Evolutionary conservation across 345 rosid genomes (phyloP), one percentile per base, ranked within the genome.

Genomic region (Moricandia arvensis): DNA sequence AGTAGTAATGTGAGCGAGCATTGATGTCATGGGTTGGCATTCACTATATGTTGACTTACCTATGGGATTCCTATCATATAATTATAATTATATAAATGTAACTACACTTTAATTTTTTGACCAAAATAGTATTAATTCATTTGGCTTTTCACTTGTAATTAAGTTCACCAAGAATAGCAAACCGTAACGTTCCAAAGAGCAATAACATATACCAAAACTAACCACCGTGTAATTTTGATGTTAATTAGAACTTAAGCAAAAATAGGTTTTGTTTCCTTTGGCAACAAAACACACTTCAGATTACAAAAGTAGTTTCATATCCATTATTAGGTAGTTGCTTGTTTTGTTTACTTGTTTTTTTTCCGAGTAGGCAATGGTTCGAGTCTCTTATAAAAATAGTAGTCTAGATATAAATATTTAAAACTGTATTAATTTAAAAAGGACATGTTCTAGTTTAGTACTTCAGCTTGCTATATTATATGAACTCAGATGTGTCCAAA

Each of bases 1-100:
- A 72, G 68, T 27, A 29, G 74, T 17, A 59, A 78, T 31, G 71
- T 4, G 59, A 21, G n/a, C n/a, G 24, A 18, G 69, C 74, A 78
- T 67, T 73, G 69, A 66, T 72, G 76, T 72, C 68, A 72, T 78
- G 72, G 53, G 77, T 59, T 78, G 81, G 81, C 81, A 78, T 68
- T 66, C 77, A 59, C 73, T 78, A 73, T 41, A 30, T 53, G 30
- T 61, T 60, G 73, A 67, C 74, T 72, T 61, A 67, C 17, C 68
- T 47, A 51, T 72, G 57, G 4, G 61, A 34, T 18, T 71, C 61
- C n/a, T 41, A 37, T 5, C 27, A 63, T 12, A 62, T 27, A 53
- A 51, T 59, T 51, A 8, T 12, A 53, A 58, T 54, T 65, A 0
- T 21, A 21, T 21, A n/a, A n/a, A n/a, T n/a, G n/a, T n/a, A n/a